Evolutionary conservation across 345 rosid species (phyloP).

Genomic region (Hirschfeldia incana): DNA sequence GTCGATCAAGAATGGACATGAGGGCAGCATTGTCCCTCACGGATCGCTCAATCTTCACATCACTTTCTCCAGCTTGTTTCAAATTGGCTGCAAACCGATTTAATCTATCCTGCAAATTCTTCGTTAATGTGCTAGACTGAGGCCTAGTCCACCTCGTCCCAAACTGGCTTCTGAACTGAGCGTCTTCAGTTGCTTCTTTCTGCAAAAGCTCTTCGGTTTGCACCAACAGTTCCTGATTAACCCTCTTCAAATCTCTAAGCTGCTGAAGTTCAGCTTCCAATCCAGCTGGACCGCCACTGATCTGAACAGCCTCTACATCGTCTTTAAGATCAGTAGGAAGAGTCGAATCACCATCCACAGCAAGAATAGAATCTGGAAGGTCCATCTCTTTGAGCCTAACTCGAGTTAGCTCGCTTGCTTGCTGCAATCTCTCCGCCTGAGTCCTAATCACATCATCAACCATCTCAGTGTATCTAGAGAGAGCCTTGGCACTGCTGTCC

Average conservation of each 20-base stretch:
- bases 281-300: conserved; percentile 92
- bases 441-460: conserved; percentile 89
- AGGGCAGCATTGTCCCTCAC: conserved; percentile 76
- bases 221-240: conserved; percentile 84
- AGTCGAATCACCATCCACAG: conserved; percentile 73
- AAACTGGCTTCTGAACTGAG: conserved; percentile 94
- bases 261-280: conserved; percentile 92
- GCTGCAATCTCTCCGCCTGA: conserved; percentile 95
- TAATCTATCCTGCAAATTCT: conserved; percentile 91
- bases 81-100: conserved; percentile 90
- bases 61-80: conserved; percentile 98
- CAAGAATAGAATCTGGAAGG: conserved; percentile 91
- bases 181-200: conserved; percentile 93
- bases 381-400: conserved; percentile 98
- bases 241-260: conserved; percentile 87
- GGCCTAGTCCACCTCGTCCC: conserved; percentile 99
- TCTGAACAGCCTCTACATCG: conserved; percentile 95
- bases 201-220: conserved; percentile 96
- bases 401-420: conserved; percentile 90
- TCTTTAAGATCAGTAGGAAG: conserved; percentile 81
- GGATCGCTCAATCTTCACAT: conserved; percentile 88
- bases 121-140: conserved; percentile 91
- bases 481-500: conserved; percentile 95
- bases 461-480: conserved; percentile 98
- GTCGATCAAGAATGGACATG: conserved; percentile 92